These are phyloP conservation scores for Boletus reticulatus DNA, from an alignment of 768 basidiomycete species.

Conservation along the genomic window DNA sequence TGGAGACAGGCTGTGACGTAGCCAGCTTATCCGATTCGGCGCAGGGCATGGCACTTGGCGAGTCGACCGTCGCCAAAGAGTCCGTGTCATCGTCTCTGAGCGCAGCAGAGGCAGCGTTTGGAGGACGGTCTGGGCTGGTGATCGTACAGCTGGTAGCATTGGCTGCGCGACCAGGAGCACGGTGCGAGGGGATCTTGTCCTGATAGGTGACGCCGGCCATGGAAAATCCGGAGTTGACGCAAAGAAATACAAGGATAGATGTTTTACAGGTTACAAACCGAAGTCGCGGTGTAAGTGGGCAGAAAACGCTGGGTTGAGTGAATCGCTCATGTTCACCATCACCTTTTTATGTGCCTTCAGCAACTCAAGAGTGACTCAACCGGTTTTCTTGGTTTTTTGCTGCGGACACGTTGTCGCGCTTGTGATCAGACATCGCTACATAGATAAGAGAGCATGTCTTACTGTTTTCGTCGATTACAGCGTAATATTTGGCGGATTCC, in stretches of 20 bases:
- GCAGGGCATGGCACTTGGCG: neutral
- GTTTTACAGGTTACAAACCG: neutral
- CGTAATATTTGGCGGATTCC: neutral
- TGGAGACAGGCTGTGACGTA: slow-evolving; percentile 4
- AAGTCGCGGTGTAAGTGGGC: neutral
- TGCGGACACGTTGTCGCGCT: neutral
- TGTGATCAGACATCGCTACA: slow-evolving; percentile 8
- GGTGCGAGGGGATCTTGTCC: neutral
- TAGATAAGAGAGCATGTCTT: neutral
- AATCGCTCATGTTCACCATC: neutral
- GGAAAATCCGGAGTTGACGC: neutral
- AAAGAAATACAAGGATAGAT: slow-evolving; percentile 1
- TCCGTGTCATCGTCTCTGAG: neutral
- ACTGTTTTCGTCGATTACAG: slow-evolving; percentile 14
- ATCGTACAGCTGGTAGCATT: neutral
- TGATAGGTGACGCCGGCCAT: slow-evolving; percentile 1
- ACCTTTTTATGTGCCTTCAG: slow-evolving; percentile 13
- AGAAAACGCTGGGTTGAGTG: neutral
- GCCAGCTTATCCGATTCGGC: neutral
- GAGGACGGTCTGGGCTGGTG: neutral
- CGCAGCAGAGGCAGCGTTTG: neutral
- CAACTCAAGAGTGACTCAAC: neutral
- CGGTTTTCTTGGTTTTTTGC: neutral
- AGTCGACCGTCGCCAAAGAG: neutral
- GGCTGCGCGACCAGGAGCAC: neutral